Base-by-base conservation (phyloP, 192 early-diverging fungal genomes). In the Podila verticillata region DNA sequence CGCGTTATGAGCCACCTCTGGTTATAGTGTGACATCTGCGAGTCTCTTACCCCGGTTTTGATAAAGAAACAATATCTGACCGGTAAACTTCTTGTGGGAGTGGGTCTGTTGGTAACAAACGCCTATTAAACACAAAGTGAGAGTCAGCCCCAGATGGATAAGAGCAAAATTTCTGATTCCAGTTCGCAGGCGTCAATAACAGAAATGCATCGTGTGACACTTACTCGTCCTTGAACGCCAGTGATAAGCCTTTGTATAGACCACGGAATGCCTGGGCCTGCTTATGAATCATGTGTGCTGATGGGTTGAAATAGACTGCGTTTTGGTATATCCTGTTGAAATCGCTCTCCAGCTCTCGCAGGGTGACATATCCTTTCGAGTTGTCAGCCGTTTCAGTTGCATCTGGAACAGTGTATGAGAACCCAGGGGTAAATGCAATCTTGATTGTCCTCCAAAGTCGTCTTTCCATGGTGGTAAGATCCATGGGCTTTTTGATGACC, bases 261-360 rank as follows among this genome's bases (percentile, higher is more conserved):
- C 28, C 44, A 7, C 35, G 44, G 6, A 34, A 71, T 3, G 63
- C 13, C n/a, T 47, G 34, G 2, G 77, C 77, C 3, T 80, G 51
- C 49, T 80, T 80, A 29, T 80, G 9, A 19, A 80, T 39, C 6
- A 31, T 5, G 4, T 68, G 26, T 12, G 31, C 56, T 15, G 61
- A 31, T 3, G 65, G 32, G 62, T 80, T 72, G 48, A 72, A 80
- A 22, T 48, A 34, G 12, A 65, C 22, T 20, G 87, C 87, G 49
- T 88, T 88, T 30, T 75, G 73, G 75, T 79, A 85, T 15, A 88
- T 85, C 59, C 72, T 61, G 15, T 74, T 68, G n/a, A 88, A 68
- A 31, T 88, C 87, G 1, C 66, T 56, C 51, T 85, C 82, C 61
- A 88, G 85, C 10, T 86, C 78, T 2, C 71, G 63, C 19, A 83